Evolutionary conservation across 2,329 filamentous ascomycete genomes (phyloP).

Genomic region (Stagonosporopsis tanaceti): DNA sequence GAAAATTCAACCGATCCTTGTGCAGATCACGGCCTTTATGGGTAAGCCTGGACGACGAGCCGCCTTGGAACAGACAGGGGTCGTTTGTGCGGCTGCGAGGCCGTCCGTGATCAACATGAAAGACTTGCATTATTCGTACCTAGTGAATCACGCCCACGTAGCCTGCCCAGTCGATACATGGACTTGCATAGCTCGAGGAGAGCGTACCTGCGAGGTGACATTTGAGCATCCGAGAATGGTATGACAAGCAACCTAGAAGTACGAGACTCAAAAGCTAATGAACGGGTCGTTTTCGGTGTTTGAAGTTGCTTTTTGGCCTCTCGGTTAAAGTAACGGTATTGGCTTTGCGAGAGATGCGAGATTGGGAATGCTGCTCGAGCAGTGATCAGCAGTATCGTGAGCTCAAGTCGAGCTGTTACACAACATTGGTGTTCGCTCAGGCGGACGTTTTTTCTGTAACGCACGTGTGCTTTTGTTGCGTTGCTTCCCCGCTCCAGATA

Average conservation of each 20-base stretch:
- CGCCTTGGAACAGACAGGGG: not conserved
- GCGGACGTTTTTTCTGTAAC: not conserved
- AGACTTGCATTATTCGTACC: not conserved
- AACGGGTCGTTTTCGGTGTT: slow-evolving; percentile 1
- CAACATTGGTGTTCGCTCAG: not conserved
- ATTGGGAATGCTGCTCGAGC: not conserved
- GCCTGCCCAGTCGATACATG: not conserved
- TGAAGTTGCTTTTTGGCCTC: slow-evolving; percentile 9
- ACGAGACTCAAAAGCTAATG: not conserved
- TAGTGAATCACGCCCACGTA: not conserved
- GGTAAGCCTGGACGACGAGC: slow-evolving; percentile 2
- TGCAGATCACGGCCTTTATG: slow-evolving; percentile 9
- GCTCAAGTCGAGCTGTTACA: not conserved
- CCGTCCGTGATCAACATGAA: not conserved
- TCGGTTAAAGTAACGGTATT: not conserved
- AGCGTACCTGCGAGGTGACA: too few species aligned
- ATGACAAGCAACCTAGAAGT: not conserved
- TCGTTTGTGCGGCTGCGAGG: not conserved
- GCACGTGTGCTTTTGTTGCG: slow-evolving; percentile 12
- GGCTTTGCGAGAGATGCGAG: not conserved
- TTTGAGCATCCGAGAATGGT: not conserved
- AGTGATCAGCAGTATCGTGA: not conserved
- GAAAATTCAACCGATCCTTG: slow-evolving; percentile 1
- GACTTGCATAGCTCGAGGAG: not conserved
- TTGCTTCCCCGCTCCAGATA: not conserved